Evolutionary conservation across 1,139 yeast species (phyloP).

Genomic region (Arxiozyma slooffiae): DNA sequence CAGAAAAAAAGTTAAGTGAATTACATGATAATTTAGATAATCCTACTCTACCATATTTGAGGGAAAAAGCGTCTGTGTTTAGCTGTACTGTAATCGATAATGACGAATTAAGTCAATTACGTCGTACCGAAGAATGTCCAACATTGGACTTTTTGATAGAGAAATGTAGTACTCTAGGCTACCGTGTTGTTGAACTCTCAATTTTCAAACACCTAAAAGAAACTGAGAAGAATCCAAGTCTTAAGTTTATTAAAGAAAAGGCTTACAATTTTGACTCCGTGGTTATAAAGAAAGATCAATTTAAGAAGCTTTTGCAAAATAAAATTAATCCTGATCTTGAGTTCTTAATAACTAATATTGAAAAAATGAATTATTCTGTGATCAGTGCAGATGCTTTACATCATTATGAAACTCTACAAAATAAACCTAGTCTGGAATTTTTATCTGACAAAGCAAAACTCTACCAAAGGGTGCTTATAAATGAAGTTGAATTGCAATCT

Average conservation of each 20-base stretch:
- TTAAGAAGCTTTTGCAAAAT: neutral
- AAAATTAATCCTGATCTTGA: constrained; percentile 12
- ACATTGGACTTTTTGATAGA: constrained; percentile 3
- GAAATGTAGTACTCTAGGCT: neutral
- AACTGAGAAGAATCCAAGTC: constrained; percentile 16
- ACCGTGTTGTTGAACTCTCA: constrained; percentile 1
- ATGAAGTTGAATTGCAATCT: neutral
- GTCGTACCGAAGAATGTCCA: constrained; percentile 15
- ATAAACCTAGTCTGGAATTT: constrained; percentile 5
- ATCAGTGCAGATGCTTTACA: neutral
- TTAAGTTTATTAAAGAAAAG: constrained; percentile 22
- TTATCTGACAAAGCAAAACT: constrained; percentile 20
- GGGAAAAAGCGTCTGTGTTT: constrained; percentile 21
- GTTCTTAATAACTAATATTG: constrained; percentile 2
- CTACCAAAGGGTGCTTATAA: constrained; percentile 2
- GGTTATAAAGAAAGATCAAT: constrained; percentile 10
- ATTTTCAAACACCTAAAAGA: neutral
- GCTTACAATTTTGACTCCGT: constrained; percentile 8
- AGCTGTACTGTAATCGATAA: constrained; percentile 4
- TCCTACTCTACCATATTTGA: constrained; percentile 22
- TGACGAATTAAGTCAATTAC: constrained; percentile 2
- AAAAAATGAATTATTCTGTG: neutral
- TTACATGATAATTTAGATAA: constrained; percentile 15
- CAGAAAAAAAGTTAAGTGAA: constrained; percentile 15
- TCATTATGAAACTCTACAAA: neutral